Conservation (phyloP, 2,329 filamentous ascomycete species). For the Phyllosticta citrichinensis region DNA sequence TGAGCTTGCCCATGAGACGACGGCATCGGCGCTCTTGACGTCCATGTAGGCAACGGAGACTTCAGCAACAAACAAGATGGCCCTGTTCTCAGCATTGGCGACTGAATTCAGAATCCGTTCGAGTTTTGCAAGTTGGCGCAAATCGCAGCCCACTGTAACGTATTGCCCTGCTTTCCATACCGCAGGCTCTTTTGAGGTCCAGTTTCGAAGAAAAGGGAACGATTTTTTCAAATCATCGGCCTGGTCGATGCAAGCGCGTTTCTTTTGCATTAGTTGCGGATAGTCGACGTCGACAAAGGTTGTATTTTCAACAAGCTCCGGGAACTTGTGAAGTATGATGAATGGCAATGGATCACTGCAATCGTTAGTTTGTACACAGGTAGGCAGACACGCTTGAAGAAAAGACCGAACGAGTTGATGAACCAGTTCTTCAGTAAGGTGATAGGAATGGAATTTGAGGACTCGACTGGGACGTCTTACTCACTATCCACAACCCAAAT, state of each 20-base stretch:
- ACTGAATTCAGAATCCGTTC: constrained; percentile 43
- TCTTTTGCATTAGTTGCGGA: constrained; percentile 65
- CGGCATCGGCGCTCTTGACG: constrained; percentile 56
- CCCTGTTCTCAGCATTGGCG: constrained; percentile 17
- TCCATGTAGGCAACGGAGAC: constrained; percentile 91
- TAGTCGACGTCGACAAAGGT: constrained; percentile 83
- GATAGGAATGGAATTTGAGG: too few relatives aligned
- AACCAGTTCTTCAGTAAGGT: too few relatives aligned
- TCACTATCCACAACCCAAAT: constrained; percentile 84
- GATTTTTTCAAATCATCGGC: constrained; percentile 45
- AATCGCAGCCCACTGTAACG: constrained; percentile 69
- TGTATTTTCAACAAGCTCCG: constrained; percentile 45
- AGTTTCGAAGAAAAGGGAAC: constrained; percentile 20
- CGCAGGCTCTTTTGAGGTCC: constrained; percentile 20
- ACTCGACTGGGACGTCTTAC: constrained; percentile 29
- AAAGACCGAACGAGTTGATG: too few relatives aligned
- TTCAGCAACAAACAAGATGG: constrained; percentile 74
- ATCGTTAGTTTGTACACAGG: constrained; percentile 1
- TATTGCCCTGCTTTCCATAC: constrained; percentile 53
- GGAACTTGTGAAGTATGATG: constrained; percentile 63
- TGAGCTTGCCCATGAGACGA: constrained; percentile 68
- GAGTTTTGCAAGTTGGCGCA: constrained; percentile 57
- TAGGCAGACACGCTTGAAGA: too few relatives aligned
- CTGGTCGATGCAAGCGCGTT: constrained; percentile 52
- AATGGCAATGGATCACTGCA: constrained; percentile 77